These are phyloP conservation scores for Phylloporus rhodoxanthus DNA, from an alignment of 768 basidiomycete genomes.

Conservation along the genomic window DNA sequence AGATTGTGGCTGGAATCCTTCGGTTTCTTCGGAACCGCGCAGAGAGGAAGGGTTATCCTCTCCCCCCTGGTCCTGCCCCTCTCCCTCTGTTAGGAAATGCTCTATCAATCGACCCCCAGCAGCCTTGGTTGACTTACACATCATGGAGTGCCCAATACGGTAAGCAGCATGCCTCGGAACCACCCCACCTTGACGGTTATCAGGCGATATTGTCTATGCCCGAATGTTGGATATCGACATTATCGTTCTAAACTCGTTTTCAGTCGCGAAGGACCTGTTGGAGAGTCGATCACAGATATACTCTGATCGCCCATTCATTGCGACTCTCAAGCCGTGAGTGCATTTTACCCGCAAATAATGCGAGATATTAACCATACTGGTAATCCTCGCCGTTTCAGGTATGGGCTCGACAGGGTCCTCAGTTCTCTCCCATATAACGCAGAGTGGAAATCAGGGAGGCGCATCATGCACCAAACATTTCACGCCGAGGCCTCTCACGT, in stretches of 20 bases:
- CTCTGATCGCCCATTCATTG: conserved; percentile 40
- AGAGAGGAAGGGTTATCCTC: conserved; percentile 1
- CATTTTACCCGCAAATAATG: too few relatives aligned
- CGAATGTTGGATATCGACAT: conserved; percentile 39
- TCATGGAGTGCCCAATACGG: conserved; percentile 7
- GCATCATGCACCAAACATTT: conserved; percentile 6
- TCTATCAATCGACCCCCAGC: not conserved
- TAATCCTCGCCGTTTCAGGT: not conserved
- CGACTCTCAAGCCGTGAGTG: conserved; percentile 7
- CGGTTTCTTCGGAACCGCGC: not conserved
- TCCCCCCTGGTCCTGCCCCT: conserved; percentile 10
- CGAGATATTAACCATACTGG: too few relatives aligned
- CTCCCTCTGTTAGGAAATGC: conserved; percentile 3
- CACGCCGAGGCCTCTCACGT: not conserved
- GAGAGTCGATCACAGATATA: conserved; percentile 41
- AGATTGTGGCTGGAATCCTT: not conserved
- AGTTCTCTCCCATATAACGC: not conserved
- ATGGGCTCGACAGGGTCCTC: conserved; percentile 5
- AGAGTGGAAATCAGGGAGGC: not conserved
- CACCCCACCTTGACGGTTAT: not conserved
- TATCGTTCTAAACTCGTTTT: conserved; percentile 39
- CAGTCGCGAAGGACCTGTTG: conserved; percentile 39
- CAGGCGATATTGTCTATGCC: conserved; percentile 42
- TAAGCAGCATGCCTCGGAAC: not conserved
- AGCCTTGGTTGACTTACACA: conserved; percentile 8